phyloP scores from a whole-genome alignment of 345 rosid species.

The Barbarea vulgaris region DNA sequence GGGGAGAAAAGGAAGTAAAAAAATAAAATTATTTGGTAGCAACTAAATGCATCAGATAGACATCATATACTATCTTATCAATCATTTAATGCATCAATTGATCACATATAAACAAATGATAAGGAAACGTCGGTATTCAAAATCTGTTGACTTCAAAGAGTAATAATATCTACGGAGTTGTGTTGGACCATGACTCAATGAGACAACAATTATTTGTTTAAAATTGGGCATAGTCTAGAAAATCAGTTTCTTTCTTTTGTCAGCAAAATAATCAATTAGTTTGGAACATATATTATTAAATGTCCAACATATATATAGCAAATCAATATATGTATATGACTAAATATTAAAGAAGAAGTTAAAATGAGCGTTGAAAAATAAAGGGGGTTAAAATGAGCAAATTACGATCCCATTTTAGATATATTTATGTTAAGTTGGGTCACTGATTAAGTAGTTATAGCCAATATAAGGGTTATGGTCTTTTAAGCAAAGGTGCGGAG shows the following conservation, averaged over 20 bases:
- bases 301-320: not conserved
- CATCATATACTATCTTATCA: slow-evolving; percentile 20
- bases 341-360: not conserved
- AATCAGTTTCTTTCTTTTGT: not conserved
- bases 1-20: not conserved
- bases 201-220: slow-evolving; percentile 1
- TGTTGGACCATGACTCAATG: slow-evolving; percentile 23
- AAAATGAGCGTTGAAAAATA: not conserved
- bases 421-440: not conserved
- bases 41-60: not conserved
- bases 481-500: not conserved
- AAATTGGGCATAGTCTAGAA: not conserved
- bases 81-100: slow-evolving; percentile 23
- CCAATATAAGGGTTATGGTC: not conserved
- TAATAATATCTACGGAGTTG: slow-evolving; percentile 3
- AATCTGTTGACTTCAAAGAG: slow-evolving; percentile 27
- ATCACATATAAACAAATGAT: not conserved
- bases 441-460: not conserved
- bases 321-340: not conserved
- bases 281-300: not conserved
- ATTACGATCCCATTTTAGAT: not conserved
- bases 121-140: slow-evolving; percentile 15
- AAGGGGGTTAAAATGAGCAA: not conserved
- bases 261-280: not conserved
- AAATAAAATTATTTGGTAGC: too few relatives aligned